Base-by-base conservation (phyloP, 257 asterid species). In the Plantago major region DNA sequence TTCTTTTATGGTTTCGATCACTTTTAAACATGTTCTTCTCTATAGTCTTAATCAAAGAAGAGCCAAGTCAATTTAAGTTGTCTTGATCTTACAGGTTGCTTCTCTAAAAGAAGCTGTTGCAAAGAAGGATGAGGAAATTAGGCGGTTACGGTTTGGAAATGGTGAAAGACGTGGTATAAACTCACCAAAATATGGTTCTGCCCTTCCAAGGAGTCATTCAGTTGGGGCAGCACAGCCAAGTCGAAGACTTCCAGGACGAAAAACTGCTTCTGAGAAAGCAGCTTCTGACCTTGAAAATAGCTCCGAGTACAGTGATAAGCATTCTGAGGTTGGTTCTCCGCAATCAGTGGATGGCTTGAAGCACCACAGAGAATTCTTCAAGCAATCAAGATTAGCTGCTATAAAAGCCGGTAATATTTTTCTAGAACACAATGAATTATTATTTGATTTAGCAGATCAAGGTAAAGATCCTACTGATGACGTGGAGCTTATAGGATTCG, bases 281-380 rank as follows among this genome's bases (percentile, higher is more conserved):
- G 75, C 88, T 78, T 81, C 92, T 33, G 95, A 86, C 42, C 45
- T 79, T 75, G 97, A 86, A 37, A 81, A 76, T 50, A 81, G 80
- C 72, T 92, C 98, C 0, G 97, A 89, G 67, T 81, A 71, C 74
- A 88, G 95, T 53, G 96, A 88, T 69, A 86, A 81, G 83, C 90
- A 66, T 63, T 89, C 97, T 19, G 98, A 88, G 75, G 82, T 90
- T 60, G 89, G 90, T 62, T 92, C 98, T 38, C 97, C 76, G 71
- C 95, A 79, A 55, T 88, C 95, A 45, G 55, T 73, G 52, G 97
- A 92, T 47, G 96, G 86, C 28, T 73, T 81, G 55, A 85, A 71
- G 83, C 94, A 82, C 71, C 98, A 82, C 62, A 80, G 77, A 51
- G 97, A 89, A 22, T 86, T 84, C 66, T 84, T 86, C 58, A 84